Conservation (phyloP, 2,329 filamentous ascomycete genomes). For the Colletotrichum navitas region DNA sequence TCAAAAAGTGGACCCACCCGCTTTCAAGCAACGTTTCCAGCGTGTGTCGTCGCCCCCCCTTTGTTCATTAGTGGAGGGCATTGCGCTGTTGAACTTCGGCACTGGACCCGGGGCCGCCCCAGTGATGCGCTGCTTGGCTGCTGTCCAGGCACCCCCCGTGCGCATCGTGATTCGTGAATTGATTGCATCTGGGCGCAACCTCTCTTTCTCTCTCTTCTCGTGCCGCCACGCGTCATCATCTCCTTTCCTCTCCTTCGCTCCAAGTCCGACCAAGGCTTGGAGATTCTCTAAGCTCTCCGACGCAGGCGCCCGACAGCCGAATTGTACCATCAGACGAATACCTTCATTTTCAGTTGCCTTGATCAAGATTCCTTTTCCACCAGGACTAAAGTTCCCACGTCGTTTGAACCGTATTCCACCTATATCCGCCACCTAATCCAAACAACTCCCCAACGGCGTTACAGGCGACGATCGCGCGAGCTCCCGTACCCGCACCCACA, state of each 20-base stretch:
- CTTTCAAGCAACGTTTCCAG: slow-evolving; percentile 26
- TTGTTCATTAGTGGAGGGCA: slow-evolving; percentile 11
- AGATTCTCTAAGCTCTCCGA: slow-evolving; percentile 6
- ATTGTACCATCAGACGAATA: not conserved
- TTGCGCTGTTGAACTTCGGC: slow-evolving; percentile 1
- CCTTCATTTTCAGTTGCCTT: not conserved
- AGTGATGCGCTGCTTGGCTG: slow-evolving; percentile 1
- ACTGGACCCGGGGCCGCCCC: not conserved
- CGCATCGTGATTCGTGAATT: slow-evolving; percentile 39
- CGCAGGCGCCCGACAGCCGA: slow-evolving; percentile 21
- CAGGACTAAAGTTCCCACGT: not conserved
- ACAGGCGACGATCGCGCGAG: slow-evolving; percentile 35
- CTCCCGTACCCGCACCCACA: slow-evolving; percentile 17
- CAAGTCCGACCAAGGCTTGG: slow-evolving; percentile 1
- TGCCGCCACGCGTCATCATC: slow-evolving; percentile 40
- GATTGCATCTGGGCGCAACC: slow-evolving; percentile 10
- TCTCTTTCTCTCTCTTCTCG: not conserved
- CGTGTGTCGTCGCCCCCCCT: not conserved
- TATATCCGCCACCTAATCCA: slow-evolving; percentile 12
- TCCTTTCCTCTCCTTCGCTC: slow-evolving; percentile 10
- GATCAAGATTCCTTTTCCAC: not conserved
- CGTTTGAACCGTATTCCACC: not conserved
- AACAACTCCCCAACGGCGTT: slow-evolving; percentile 13
- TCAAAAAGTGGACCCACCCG: not conserved
- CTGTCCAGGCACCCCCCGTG: slow-evolving; percentile 23